A percentile compares a stretch with the other conserved stretches of the same genome.
These are phyloP conservation scores for Zostera marina DNA, from an alignment of 116 monocot species.

Conservation along the genomic window DNA sequence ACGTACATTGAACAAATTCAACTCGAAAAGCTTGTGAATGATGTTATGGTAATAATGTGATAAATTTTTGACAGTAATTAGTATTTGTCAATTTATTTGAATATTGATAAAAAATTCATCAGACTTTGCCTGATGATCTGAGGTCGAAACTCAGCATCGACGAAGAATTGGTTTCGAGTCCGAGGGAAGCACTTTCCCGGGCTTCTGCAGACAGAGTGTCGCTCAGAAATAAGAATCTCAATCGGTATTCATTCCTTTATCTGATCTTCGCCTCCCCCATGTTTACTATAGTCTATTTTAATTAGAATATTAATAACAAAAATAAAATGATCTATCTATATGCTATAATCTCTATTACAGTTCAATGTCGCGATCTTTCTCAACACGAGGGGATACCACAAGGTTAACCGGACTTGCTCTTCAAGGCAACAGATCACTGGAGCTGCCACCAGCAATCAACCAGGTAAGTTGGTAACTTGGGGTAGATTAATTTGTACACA, in stretches of 20 bases:
- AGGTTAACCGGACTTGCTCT: slow-evolving; percentile 55
- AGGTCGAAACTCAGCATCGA: slow-evolving; percentile 95
- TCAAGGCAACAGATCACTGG: slow-evolving; percentile 34
- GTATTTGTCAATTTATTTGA: too few species aligned
- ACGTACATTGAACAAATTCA: slow-evolving; percentile 99
- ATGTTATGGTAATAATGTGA: slow-evolving; percentile 62
- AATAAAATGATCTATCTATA: neutral
- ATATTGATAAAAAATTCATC: neutral
- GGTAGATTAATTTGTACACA: too few species aligned
- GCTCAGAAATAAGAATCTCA: slow-evolving; percentile 60
- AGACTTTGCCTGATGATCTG: slow-evolving; percentile 97
- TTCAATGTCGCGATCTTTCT: slow-evolving; percentile 72
- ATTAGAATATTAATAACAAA: neutral
- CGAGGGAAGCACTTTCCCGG: slow-evolving; percentile 84
- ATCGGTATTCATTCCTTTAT: slow-evolving; percentile 22
- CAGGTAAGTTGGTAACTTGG: slow-evolving; percentile 20
- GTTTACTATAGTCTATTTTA: neutral
- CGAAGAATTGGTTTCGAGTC: slow-evolving; percentile 80
- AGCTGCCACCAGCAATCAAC: slow-evolving; percentile 46
- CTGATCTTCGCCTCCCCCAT: neutral
- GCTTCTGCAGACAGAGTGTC: slow-evolving; percentile 70
- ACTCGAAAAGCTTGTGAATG: slow-evolving; percentile 94
- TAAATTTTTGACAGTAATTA: neutral
- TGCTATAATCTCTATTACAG: slow-evolving; percentile 13
- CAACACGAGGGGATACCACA: slow-evolving; percentile 48